Percentiles rank a stretch among this genome's conserved stretches.
phyloP scores from a whole-genome alignment of 176 grass and related monocot genomes.

The Oryza officinalis region DNA sequence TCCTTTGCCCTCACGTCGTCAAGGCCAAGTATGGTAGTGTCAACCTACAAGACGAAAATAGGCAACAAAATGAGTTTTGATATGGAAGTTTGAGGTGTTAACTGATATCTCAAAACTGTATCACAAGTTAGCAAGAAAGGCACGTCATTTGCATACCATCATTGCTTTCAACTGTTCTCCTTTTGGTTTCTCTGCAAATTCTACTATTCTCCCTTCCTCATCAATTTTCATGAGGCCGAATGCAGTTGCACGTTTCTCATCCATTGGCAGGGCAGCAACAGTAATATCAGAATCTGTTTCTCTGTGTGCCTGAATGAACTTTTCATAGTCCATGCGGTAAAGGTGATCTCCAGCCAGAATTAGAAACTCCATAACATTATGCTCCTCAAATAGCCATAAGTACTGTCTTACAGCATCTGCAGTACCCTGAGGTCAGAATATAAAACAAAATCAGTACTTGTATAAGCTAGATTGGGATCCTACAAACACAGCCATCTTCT shows the following conservation, averaged over 20 bases:
- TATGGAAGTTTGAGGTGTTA: constrained; percentile 1
- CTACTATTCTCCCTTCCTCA: constrained; percentile 84
- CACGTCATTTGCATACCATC: constrained; percentile 53
- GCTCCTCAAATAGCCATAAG: constrained; percentile 95
- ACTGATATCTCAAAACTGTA: constrained; percentile 25
- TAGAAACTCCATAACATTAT: constrained; percentile 95
- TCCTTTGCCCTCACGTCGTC: constrained; percentile 74
- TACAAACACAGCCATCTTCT: background rate
- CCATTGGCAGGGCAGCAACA: constrained; percentile 84
- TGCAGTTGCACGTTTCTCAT: constrained; percentile 87
- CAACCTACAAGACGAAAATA: constrained; percentile 62
- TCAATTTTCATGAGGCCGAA: constrained; percentile 99
- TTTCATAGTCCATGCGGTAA: constrained; percentile 98
- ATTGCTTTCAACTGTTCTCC: constrained; percentile 89
- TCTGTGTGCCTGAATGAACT: constrained; percentile 93
- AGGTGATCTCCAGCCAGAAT: constrained; percentile 93
- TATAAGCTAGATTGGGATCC: constrained; percentile 23
- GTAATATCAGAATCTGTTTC: constrained; percentile 96
- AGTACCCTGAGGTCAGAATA: constrained; percentile 65
- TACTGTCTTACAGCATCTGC: constrained; percentile 95
- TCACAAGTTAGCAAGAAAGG: constrained; percentile 34
- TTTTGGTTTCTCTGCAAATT: constrained; percentile 96
- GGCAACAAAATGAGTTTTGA: constrained; percentile 28
- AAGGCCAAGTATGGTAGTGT: constrained; percentile 93
- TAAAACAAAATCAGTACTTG: constrained; percentile 22